Evolutionary conservation across 202 grass and related monocot genomes (phyloP).

Genomic region (Musa balbisiana): DNA sequence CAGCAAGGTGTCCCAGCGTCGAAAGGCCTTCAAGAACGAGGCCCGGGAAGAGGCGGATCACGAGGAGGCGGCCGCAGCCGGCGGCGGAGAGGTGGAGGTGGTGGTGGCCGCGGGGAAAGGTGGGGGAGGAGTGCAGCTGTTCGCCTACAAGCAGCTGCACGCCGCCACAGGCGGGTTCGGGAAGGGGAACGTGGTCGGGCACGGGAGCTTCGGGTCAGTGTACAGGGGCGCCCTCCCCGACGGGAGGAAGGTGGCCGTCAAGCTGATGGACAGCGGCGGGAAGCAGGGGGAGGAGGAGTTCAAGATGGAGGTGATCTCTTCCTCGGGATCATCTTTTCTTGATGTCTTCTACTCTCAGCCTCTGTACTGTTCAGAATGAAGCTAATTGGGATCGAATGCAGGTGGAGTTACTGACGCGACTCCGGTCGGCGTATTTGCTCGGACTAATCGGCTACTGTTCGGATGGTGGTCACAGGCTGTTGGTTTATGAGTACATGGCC

Average conservation of each 20-base stretch:
- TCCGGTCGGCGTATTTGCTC: conserved; percentile 17
- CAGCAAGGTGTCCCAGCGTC: conserved; percentile 10
- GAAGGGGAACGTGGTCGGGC: conserved; percentile 12
- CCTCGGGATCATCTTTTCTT: background rate
- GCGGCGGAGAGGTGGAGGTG: background rate
- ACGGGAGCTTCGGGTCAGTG: conserved; percentile 23
- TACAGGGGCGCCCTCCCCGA: conserved; percentile 2
- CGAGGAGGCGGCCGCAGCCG: background rate
- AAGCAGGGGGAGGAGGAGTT: conserved; percentile 22
- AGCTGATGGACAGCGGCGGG: conserved; percentile 9
- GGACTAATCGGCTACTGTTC: conserved; percentile 21
- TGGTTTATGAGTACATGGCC: conserved; percentile 25
- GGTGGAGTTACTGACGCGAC: conserved; percentile 14
- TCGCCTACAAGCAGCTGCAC: conserved; percentile 21
- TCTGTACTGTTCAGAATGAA: background rate
- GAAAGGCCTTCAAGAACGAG: conserved; percentile 1
- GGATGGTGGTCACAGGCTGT: conserved; percentile 10
- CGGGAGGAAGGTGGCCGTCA: conserved; percentile 21
- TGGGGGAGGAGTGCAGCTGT: conserved; percentile 14
- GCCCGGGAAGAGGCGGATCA: background rate
- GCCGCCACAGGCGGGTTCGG: conserved; percentile 19
- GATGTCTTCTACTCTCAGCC: background rate
- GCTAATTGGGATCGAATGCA: background rate
- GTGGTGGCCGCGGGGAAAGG: background rate
- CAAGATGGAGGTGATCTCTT: conserved; percentile 18